These are phyloP conservation scores for Aurifilum marmelostoma DNA, from an alignment of 2,329 filamentous ascomycete species.

Conservation along the genomic window DNA sequence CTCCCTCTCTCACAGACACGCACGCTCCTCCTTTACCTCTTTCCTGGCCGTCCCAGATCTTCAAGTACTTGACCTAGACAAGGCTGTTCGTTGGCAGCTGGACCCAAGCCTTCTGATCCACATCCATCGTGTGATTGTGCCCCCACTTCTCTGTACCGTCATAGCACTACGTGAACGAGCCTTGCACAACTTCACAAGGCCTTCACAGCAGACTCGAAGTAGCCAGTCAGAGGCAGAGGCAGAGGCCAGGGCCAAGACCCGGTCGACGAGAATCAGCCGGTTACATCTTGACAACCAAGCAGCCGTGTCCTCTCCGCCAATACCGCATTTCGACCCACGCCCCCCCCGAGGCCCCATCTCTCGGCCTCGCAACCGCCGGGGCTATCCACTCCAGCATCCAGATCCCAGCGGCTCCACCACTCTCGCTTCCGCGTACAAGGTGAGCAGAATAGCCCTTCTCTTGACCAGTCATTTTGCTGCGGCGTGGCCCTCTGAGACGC, in stretches of 20 bases:
- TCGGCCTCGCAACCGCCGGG: slow-evolving; percentile 16
- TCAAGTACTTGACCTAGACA: too few species aligned
- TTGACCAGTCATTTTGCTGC: slow-evolving; percentile 27
- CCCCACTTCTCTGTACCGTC: not conserved
- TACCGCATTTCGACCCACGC: slow-evolving; percentile 4
- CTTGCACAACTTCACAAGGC: not conserved
- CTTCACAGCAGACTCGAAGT: slow-evolving; percentile 8
- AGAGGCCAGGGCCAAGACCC: slow-evolving; percentile 18
- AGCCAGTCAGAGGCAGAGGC: slow-evolving; percentile 23
- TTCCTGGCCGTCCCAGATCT: too few species aligned
- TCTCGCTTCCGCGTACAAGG: slow-evolving; percentile 20
- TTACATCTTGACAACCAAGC: slow-evolving; percentile 23
- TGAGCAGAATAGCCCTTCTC: slow-evolving; percentile 14
- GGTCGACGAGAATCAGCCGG: slow-evolving; percentile 25
- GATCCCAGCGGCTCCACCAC: slow-evolving; percentile 22
- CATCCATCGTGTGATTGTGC: slow-evolving; percentile 8
- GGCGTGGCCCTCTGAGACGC: slow-evolving; percentile 23
- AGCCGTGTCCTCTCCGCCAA: slow-evolving; percentile 18
- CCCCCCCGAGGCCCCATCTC: slow-evolving; percentile 14
- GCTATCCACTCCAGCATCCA: not conserved
- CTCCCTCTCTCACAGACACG: too few species aligned
- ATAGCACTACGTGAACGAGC: not conserved
- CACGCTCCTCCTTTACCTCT: too few species aligned
- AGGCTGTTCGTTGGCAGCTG: slow-evolving; percentile 1
- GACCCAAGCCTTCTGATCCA: not conserved